Base-by-base conservation (phyloP, 345 rosid species). In the Arabis alpina region DNA sequence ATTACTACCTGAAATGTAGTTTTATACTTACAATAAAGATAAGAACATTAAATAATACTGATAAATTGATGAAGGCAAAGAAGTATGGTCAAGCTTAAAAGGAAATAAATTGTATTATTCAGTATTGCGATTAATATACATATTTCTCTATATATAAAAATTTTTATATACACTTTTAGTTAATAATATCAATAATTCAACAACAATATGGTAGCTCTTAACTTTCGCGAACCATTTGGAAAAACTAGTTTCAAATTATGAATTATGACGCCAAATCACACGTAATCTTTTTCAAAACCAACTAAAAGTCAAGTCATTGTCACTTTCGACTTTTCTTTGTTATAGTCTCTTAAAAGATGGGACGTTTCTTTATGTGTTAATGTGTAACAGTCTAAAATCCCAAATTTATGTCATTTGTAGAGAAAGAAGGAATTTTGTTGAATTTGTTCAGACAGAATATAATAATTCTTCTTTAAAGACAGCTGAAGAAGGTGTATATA, bases 341-440 rank as follows among this genome's bases (percentile, higher is more conserved):
- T 54, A 56, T 37, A 41, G 40, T 27, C 43, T 47, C 50, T 19
- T 13, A 19, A 64, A n/a, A 23, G 48, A 44, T 73, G 40, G 48
- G 42, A 56, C 47, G 39, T 67, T 60, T 59, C 54, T 74, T 60
- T 45, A 32, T 58, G 72, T 65, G 70, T 58, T 56, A 36, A 8
- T 36, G 40, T 36, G 40, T 28, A 11, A 32, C 50, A 48, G 4
- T 64, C 49, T 59, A 19, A 50, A 59, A 74, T 43, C 49, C 34
- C 49, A 53, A 42, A 61, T 53, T n/a, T 16, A 56, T 67, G 78
- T 37, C 56, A 32, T 60, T 67, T 66, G 68, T 67, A 60, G 44
- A 66, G 51, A 61, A 61, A 53, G 10, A 68, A 8, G 59, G 57
- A 14, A 60, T 75, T 66, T 44, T 61, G 78, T 54, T 54, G 64